Evolutionary conservation across 306 rosid genomes (phyloP).

Genomic region (Acmispon strigosus): DNA sequence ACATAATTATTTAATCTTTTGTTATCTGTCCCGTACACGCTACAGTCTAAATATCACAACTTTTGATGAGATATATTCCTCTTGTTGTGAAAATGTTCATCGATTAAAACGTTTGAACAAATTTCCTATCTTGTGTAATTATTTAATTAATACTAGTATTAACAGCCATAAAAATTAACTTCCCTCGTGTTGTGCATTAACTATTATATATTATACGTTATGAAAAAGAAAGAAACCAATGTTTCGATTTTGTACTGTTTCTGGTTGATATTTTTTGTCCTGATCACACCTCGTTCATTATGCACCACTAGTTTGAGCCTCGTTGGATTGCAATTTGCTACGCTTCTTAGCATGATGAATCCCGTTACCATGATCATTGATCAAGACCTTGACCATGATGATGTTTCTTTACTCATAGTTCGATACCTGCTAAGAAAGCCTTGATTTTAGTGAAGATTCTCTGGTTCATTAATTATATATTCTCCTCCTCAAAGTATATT

Average conservation of each 20-base stretch:
- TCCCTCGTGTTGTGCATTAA: slow-evolving; percentile 19
- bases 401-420: slow-evolving; percentile 15
- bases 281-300: slow-evolving; percentile 12
- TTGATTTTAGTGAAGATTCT: slow-evolving; percentile 19
- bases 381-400: background rate
- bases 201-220: background rate
- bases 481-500: background rate
- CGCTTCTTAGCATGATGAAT: too few relatives aligned
- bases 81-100: background rate
- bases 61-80: background rate
- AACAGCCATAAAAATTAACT: background rate
- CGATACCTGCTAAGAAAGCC: slow-evolving; percentile 24
- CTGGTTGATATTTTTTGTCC: background rate
- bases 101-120: background rate
- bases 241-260: background rate
- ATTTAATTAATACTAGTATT: too few relatives aligned
- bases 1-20: too few relatives aligned
- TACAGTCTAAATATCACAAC: background rate
- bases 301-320: slow-evolving; percentile 31
- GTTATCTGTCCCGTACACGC: too few relatives aligned
- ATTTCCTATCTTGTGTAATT: background rate
- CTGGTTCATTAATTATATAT: background rate
- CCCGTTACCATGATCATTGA: too few relatives aligned
- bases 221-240: background rate
- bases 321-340: too few relatives aligned